A percentile compares a stretch with the other conserved stretches of the same genome.
Conservation (phyloP, 345 rosid species). For the Eucalyptus pauciflora region DNA sequence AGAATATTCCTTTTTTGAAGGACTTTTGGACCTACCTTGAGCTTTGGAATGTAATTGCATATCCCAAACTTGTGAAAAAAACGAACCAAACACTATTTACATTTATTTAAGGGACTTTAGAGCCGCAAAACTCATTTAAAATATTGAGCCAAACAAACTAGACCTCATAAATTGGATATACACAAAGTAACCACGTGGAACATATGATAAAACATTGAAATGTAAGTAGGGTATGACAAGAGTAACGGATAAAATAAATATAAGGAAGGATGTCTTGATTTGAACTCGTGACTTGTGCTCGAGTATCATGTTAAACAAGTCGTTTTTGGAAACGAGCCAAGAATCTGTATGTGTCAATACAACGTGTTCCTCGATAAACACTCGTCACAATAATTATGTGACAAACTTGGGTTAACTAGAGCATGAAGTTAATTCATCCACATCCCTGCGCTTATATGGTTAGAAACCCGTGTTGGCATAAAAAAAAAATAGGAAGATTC, state of each 20-base stretch:
- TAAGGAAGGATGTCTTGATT: neutral
- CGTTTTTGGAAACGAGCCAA: neutral
- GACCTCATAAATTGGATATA: neutral
- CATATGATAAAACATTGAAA: neutral
- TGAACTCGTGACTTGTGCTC: neutral
- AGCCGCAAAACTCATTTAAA: rapidly evolving
- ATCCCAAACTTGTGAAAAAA: too few relatives aligned
- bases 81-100: too few relatives aligned
- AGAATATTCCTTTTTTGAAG: too few relatives aligned
- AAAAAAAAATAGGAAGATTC: neutral
- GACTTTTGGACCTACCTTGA: too few relatives aligned
- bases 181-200: neutral
- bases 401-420: neutral
- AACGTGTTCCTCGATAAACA: neutral
- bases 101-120: too few relatives aligned
- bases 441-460: neutral
- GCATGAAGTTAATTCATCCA: neutral
- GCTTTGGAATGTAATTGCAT: too few relatives aligned
- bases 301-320: neutral
- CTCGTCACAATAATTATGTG: neutral
- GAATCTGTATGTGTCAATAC: neutral
- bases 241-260: neutral
- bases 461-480: neutral
- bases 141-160: neutral
- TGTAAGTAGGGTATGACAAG: neutral